Evolutionary conservation across 345 rosid genomes (phyloP), one percentile per base, ranked within the genome.

Genomic region (Gynandropsis gynandra): DNA sequence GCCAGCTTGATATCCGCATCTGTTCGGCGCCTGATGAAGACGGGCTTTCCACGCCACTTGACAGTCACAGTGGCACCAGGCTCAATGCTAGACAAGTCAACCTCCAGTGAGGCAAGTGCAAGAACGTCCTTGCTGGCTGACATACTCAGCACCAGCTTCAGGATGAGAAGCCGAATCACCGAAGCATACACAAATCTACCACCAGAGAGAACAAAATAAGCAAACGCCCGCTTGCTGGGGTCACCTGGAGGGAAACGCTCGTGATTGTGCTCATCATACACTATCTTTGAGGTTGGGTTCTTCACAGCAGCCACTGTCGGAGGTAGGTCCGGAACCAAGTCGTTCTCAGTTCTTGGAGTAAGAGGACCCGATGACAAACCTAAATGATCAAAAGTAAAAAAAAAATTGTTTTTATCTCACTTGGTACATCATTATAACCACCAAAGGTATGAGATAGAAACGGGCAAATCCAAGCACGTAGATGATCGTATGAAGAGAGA

Each of bases 41-140:
- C 97, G 0, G 97, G 97, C 77, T 89, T 89, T 16, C 97, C 97
- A 56, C 94, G 94, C 97, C 94, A 89, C 84, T 89, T 89, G 12
- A 89, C 94, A 6, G 95, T 89, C 20, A 89, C 88, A 8, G 97
- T 89, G 42, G 73, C 61, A 45, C 97, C 96, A 0, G 97, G 87
- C 43, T 86, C 94, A 8, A 89, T 86, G 69, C 83, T 81, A 7
- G 83, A 80, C 7, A 89, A 84, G 67, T 89, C 97, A 42, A 86
- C 97, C 85, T 89, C 97, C 7, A 85, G 72, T 57, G 97, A 83
- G 18, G 97, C 97, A 50, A 89, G 34, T 4, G 97, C 97, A 70
- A 89, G 95, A 53, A 89, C 97, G 53, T 89, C 97, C 62, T 85
- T 89, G 69, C 93, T 85, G 21, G 97, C 97, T 1, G 95, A 85